These are phyloP conservation scores for Xylaria sp. DNA, from an alignment of 2,329 filamentous ascomycete genomes.

Conservation along the genomic window DNA sequence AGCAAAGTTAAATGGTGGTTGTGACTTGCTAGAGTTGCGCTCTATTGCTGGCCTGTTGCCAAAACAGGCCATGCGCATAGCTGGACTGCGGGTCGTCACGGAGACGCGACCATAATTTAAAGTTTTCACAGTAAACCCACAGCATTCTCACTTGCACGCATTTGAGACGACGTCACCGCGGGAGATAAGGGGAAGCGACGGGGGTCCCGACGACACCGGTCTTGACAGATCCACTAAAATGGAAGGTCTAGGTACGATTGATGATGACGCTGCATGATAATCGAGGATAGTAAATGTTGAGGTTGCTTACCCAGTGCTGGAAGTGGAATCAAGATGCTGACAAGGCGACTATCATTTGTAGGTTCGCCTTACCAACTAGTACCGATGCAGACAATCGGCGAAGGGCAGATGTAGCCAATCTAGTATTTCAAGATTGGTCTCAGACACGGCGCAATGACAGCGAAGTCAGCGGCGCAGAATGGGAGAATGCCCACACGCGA, in stretches of 20 bases:
- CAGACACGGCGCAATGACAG: slow-evolving; percentile 27
- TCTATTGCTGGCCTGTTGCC: slow-evolving; percentile 6
- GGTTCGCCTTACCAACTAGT: slow-evolving; percentile 20
- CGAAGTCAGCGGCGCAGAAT: slow-evolving; percentile 21
- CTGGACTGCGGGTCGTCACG: slow-evolving; percentile 22
- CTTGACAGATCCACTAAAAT: slow-evolving; percentile 11
- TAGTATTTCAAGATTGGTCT: slow-evolving; percentile 37
- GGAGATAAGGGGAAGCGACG: not conserved
- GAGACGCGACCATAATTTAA: slow-evolving; percentile 35
- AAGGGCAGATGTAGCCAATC: slow-evolving; percentile 24
- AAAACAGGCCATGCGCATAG: not conserved
- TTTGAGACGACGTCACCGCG: slow-evolving; percentile 32
- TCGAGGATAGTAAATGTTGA: slow-evolving; percentile 1
- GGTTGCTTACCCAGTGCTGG: slow-evolving; percentile 34
- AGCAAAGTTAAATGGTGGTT: not conserved
- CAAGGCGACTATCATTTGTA: slow-evolving; percentile 16
- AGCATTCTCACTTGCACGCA: slow-evolving; percentile 37
- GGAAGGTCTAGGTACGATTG: not conserved
- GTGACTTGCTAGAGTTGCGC: not conserved
- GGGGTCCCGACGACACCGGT: not conserved
- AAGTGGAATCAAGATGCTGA: slow-evolving; percentile 20
- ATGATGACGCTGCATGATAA: slow-evolving; percentile 18
- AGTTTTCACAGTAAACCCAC: slow-evolving; percentile 29
- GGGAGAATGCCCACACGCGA: slow-evolving; percentile 16
- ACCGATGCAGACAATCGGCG: slow-evolving; percentile 22